Evolutionary conservation across 768 basidiomycete genomes (phyloP).

Genomic region (Termitomyces titanicus): DNA sequence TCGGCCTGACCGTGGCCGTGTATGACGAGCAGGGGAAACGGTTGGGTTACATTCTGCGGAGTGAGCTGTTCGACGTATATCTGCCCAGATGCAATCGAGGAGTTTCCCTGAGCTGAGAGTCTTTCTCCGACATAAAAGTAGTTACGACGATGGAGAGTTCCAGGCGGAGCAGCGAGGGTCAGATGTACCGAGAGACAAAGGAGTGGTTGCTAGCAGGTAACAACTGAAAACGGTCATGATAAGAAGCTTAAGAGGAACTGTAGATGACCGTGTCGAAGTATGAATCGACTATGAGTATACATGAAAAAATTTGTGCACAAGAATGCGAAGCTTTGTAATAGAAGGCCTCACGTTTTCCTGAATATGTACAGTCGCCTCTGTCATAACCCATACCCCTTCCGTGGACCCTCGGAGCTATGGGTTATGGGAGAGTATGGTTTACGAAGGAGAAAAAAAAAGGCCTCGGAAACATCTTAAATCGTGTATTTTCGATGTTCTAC

Average conservation of each 20-base stretch:
- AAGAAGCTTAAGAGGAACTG: background rate
- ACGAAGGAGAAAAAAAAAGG: no score
- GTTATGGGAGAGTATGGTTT: no score
- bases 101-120: constrained; percentile 31
- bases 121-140: constrained; percentile 48
- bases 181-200: background rate
- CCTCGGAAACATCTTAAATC: no score
- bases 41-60: constrained; percentile 34
- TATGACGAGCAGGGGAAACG: constrained; percentile 42
- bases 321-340: background rate
- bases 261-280: background rate
- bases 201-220: background rate
- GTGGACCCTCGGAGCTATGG: no score
- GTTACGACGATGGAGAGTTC: constrained; percentile 39
- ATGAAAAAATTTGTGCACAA: background rate
- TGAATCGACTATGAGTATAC: background rate
- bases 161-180: constrained; percentile 7
- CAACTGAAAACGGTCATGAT: background rate
- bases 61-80: constrained; percentile 52
- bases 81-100: constrained; percentile 37
- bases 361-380: no score
- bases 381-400: no score
- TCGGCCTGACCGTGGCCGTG: constrained; percentile 37
- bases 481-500: no score
- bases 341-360: background rate